A percentile compares a stretch with the other conserved stretches of the same genome.
Conservation (phyloP, 2,329 filamentous ascomycete genomes). For the Biscogniauxia sp. region DNA sequence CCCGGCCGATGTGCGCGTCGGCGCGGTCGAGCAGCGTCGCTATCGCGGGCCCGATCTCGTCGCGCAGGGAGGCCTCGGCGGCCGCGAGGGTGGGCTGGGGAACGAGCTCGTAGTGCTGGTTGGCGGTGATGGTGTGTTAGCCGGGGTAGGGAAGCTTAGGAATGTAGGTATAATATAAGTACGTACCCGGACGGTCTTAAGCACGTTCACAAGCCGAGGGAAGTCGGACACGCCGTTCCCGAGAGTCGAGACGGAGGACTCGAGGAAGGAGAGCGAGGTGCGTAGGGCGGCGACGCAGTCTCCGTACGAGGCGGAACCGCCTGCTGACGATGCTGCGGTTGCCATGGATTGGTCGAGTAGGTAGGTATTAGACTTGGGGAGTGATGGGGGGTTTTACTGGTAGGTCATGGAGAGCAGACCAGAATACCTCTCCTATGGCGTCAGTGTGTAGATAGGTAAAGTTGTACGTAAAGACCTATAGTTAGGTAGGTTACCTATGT, state of each 20-base stretch:
- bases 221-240: constrained; percentile 57
- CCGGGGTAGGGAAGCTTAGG: constrained; percentile 1
- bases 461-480: too few relatives aligned
- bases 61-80: constrained; percentile 79
- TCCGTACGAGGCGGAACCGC: constrained; percentile 39
- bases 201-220: constrained; percentile 52
- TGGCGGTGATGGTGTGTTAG: neutral
- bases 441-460: too few relatives aligned
- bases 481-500: too few relatives aligned
- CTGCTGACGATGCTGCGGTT: constrained; percentile 13
- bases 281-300: constrained; percentile 61
- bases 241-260: constrained; percentile 58
- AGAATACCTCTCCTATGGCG: too few relatives aligned
- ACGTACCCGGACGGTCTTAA: constrained; percentile 57
- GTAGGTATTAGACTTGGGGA: too few relatives aligned
- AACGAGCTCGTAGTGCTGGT: constrained; percentile 87
- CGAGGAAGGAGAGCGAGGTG: constrained; percentile 58
- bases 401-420: too few relatives aligned
- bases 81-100: constrained; percentile 78
- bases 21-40: constrained; percentile 75
- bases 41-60: constrained; percentile 88
- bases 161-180: neutral
- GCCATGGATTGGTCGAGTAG: constrained; percentile 7
- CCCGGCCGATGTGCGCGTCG: constrained; percentile 78
- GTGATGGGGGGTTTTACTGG: too few relatives aligned